Conservation (phyloP, 129 eudicot species). For the Flaveria ramosissima region DNA sequence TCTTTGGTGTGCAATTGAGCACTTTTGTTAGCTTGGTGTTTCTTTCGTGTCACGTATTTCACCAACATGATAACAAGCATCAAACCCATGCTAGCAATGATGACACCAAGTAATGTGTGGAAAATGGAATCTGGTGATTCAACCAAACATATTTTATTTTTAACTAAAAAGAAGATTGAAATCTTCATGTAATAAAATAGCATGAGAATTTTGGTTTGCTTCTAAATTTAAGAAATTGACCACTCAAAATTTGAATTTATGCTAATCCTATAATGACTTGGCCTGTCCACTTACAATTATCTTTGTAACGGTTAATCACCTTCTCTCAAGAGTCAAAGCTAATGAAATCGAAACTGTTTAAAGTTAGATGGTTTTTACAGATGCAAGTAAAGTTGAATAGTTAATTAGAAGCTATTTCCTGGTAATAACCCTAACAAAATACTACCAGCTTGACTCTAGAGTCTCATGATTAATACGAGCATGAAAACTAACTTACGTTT, state of each 20-base stretch:
- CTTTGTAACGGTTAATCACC: too few species aligned
- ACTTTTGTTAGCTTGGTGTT: slow-evolving; percentile 30
- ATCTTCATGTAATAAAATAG: neutral
- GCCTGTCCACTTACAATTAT: too few species aligned
- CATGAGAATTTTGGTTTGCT: neutral
- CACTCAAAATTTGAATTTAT: too few species aligned
- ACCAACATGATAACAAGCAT: slow-evolving; percentile 50
- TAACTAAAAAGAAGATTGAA: neutral
- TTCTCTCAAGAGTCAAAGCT: too few species aligned
- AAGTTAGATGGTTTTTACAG: neutral
- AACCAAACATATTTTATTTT: neutral
- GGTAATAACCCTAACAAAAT: neutral
- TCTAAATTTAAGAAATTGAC: neutral
- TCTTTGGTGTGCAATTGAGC: slow-evolving; percentile 37
- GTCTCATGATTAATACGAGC: neutral
- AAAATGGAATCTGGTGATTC: slow-evolving; percentile 47
- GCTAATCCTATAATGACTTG: too few species aligned
- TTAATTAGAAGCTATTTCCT: neutral
- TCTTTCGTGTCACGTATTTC: slow-evolving; percentile 59
- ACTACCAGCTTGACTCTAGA: neutral
- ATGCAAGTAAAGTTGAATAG: neutral
- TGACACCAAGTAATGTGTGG: slow-evolving; percentile 48
- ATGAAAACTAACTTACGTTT: slow-evolving; percentile 50
- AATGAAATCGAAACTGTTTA: neutral
- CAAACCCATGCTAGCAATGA: slow-evolving; percentile 47